phyloP scores from a whole-genome alignment of 805 yeast genomes.

The Metschnikowia orientalis region DNA sequence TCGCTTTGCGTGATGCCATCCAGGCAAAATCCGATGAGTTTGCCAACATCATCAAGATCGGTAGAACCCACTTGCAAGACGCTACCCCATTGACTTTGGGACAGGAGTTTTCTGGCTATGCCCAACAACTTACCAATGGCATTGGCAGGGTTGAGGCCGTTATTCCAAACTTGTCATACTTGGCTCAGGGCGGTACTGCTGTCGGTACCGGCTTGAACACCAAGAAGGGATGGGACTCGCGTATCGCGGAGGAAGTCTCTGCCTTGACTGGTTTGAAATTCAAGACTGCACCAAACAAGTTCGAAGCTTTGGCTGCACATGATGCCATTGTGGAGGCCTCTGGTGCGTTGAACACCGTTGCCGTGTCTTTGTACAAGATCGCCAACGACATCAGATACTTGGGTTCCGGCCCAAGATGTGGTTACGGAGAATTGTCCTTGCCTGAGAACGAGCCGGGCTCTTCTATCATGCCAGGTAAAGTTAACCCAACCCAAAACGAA shows the following conservation, averaged over 20 bases:
- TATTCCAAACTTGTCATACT: conserved; percentile 68
- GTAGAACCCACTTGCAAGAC: conserved; percentile 98
- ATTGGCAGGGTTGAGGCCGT: conserved; percentile 76
- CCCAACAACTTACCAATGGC: conserved; percentile 88
- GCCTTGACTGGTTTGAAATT: conserved; percentile 84
- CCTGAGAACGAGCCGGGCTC: conserved; percentile 99
- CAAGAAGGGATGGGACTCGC: conserved; percentile 79
- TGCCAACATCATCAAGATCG: conserved; percentile 87
- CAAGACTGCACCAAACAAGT: conserved; percentile 96
- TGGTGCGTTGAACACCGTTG: conserved; percentile 94
- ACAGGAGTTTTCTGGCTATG: conserved; percentile 97
- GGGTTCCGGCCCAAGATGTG: conserved; percentile 99
- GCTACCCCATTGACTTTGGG: conserved; percentile 98
- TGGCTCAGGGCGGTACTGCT: conserved; percentile 99
- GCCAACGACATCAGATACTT: conserved; percentile 97
- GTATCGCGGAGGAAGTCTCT: conserved; percentile 82
- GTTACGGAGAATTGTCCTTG: conserved; percentile 90
- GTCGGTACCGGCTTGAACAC: conserved; percentile 99
- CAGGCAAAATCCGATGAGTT: conserved; percentile 78
- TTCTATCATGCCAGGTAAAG: conserved; percentile 99
- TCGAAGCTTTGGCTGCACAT: conserved; percentile 98
- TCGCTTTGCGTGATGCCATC: conserved; percentile 72
- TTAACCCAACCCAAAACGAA: conserved; percentile 98
- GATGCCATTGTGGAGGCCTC: conserved; percentile 97
- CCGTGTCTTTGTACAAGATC: conserved; percentile 89